A percentile compares a stretch with the other conserved stretches of the same genome.
Conservation (phyloP, 2,329 filamentous ascomycete species). For the Phialocephala subalpina region DNA sequence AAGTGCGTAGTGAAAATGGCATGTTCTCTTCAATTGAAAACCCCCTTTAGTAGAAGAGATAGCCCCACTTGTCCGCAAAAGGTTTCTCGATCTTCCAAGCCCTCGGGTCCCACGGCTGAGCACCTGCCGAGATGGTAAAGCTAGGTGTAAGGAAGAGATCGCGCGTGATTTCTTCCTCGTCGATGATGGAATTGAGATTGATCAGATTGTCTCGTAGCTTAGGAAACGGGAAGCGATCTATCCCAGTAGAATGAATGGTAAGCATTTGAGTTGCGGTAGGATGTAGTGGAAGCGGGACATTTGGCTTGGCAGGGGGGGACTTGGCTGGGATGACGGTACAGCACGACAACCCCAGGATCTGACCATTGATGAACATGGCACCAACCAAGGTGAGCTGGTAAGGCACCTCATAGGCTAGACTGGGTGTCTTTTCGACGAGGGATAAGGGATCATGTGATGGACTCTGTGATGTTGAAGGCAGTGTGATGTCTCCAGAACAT, state of each 20-base stretch:
- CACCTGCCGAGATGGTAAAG: conserved; percentile 10
- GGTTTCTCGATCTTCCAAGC: conserved; percentile 17
- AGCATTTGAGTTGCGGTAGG: conserved; percentile 17
- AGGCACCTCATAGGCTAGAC: conserved; percentile 8
- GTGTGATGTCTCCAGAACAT: neutral
- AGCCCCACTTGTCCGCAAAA: conserved; percentile 18
- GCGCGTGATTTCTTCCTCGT: conserved; percentile 14
- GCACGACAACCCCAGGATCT: conserved; percentile 13
- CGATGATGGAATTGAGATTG: conserved; percentile 8
- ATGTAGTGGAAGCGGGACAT: conserved; percentile 5
- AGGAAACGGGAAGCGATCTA: conserved; percentile 18
- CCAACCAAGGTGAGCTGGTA: conserved; percentile 11
- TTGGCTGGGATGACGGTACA: neutral
- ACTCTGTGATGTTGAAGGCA: neutral
- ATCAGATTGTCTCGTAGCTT: conserved; percentile 17
- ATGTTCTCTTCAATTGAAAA: neutral
- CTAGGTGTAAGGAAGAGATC: conserved; percentile 13
- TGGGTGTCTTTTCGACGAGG: neutral
- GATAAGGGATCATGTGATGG: neutral
- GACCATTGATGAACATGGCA: conserved; percentile 17
- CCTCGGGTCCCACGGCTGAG: conserved; percentile 16
- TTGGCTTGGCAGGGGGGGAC: conserved; percentile 7
- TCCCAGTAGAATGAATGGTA: conserved; percentile 12
- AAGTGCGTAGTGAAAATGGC: neutral
- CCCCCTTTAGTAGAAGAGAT: conserved; percentile 4